Conservation (phyloP, 805 yeast species). For the Cyberlindnera samutprakarnensis region DNA sequence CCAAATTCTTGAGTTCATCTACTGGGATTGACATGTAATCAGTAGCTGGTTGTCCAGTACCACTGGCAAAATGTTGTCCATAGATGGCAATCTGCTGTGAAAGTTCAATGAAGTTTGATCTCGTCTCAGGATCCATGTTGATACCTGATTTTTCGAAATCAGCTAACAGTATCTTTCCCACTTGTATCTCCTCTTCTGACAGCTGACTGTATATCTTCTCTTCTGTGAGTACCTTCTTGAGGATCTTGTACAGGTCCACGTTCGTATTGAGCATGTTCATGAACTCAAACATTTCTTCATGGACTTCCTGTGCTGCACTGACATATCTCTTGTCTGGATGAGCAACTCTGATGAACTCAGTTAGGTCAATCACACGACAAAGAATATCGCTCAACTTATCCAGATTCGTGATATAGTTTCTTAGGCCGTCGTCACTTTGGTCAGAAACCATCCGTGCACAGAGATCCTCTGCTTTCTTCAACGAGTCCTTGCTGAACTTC, state of each 20-base stretch:
- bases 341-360: constrained; percentile 83
- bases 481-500: constrained; percentile 57
- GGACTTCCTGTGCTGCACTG: constrained; percentile 78
- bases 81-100: constrained; percentile 74
- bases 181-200: constrained; percentile 71
- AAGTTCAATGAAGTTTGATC: constrained; percentile 64
- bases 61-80: constrained; percentile 64
- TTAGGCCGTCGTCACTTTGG: constrained; percentile 34
- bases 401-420: constrained; percentile 51
- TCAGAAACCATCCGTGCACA: constrained; percentile 48
- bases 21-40: constrained; percentile 16
- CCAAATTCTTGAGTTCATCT: constrained; percentile 16
- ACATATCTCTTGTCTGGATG: constrained; percentile 74
- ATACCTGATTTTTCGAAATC: constrained; percentile 92
- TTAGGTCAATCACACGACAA: constrained; percentile 89
- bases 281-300: constrained; percentile 82
- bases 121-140: constrained; percentile 55
- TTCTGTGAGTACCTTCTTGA: constrained; percentile 42
- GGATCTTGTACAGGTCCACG: constrained; percentile 54
- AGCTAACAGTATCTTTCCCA: constrained; percentile 68
- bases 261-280: constrained; percentile 91
- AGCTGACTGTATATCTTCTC: constrained; percentile 27
- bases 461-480: constrained; percentile 56
- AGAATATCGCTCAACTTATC: constrained; percentile 83
- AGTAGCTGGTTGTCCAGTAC: constrained; percentile 13